Base-by-base conservation (phyloP, 768 basidiomycete species). In the Rhizopogon vinicolor region DNA sequence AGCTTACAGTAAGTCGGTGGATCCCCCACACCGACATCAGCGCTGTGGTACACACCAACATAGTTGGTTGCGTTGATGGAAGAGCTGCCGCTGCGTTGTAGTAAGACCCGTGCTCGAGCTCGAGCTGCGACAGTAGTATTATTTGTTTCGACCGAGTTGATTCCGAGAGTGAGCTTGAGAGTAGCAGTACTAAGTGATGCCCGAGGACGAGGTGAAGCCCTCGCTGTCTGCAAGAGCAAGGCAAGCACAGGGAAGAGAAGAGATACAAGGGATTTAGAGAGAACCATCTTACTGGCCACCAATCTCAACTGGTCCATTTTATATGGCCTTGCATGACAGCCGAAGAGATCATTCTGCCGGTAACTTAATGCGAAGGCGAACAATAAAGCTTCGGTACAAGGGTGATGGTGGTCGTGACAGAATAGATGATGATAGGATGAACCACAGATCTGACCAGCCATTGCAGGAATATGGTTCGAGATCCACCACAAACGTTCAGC, bases 41-140 rank as follows among this genome's bases (percentile, higher is more conserved):
- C 60, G 7, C 51, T 56, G 55, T 61, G 61, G 16, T 44, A 48
- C n/a, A 35, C 19, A 52, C 37, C 4, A 2, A 51, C 1, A 62
- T 58, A 10, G 51, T 46, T 42, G 45, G 63, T 68, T 13, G 62
- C 61, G 9, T 51, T 60, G 1, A 57, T 10, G 40, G 42, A 29
- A 28, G 54, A 52, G 41, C 19, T 43, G 25, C 7, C 33, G 35
- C 29, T 29, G 41, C 18, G 18, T 19, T 55, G 45, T 2, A 13
- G 3, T 25, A 50, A 25, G 7, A 5, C n/a, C 10, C 19, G 46
- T 13, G 33, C 14, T 14, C 55, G 55, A 40, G 53, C 54, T 5
- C 54, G 19, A 35, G 44, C 55, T 31, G 54, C 54, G 5, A n/a
- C 42, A 2, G 28, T 53, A 8, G 55, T 44, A n/a, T 43, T 45